phyloP scores from a whole-genome alignment of 371 early-diverging fungal species.

The Globomyces sp. region DNA sequence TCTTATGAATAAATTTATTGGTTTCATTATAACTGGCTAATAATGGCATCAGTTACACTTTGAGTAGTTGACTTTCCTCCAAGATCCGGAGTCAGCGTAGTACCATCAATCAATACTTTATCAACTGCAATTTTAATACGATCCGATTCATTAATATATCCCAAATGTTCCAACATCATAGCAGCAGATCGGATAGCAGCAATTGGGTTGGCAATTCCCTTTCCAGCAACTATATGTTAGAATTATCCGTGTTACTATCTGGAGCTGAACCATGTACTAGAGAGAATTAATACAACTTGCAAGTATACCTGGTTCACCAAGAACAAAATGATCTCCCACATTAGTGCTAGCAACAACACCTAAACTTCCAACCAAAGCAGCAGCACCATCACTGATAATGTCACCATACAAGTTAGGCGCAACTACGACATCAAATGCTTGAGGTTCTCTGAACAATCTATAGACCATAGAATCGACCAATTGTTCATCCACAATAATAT shows the following conservation, averaged over 20 bases:
- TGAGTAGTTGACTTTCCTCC: conserved; percentile 86
- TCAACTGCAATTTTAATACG: conserved; percentile 86
- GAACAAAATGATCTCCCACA: conserved; percentile 87
- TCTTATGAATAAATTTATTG: background rate
- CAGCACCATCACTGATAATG: conserved; percentile 92
- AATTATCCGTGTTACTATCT: conserved; percentile 52
- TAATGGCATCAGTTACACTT: conserved; percentile 57
- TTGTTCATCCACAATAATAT: conserved; percentile 86
- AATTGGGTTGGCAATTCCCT: conserved; percentile 92
- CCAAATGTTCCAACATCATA: conserved; percentile 83
- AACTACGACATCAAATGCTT: conserved; percentile 90
- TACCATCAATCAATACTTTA: conserved; percentile 55
- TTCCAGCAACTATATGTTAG: conserved; percentile 63
- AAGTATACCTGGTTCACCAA: conserved; percentile 80
- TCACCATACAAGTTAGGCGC: conserved; percentile 97
- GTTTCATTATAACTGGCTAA: background rate
- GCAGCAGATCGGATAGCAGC: conserved; percentile 91
- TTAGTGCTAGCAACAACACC: conserved; percentile 94
- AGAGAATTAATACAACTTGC: background rate
- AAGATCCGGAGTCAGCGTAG: conserved; percentile 77
- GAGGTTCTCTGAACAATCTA: conserved; percentile 94
- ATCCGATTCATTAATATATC: conserved; percentile 67
- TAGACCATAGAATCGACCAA: conserved; percentile 96
- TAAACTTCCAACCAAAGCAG: conserved; percentile 89
- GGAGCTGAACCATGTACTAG: conserved; percentile 92